These are phyloP conservation scores for Podosphaera fusca DNA, from an alignment of 2,329 filamentous ascomycete genomes.

Conservation along the genomic window DNA sequence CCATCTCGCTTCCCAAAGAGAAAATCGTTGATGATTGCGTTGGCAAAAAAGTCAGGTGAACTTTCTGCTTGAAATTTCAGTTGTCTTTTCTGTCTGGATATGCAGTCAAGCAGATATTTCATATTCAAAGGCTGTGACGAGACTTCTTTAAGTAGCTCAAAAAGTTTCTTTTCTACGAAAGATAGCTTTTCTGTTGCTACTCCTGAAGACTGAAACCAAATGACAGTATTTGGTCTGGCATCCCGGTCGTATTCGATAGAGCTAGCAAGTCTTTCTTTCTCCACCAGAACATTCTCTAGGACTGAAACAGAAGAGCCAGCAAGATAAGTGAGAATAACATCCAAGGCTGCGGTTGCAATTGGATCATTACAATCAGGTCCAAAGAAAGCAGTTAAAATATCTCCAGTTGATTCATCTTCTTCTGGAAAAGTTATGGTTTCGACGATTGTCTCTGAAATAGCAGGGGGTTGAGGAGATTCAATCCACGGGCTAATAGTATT, in stretches of 20 bases:
- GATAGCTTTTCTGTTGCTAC: constrained; percentile 71
- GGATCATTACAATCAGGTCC: constrained; percentile 61
- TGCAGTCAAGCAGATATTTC: constrained; percentile 71
- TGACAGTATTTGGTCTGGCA: constrained; percentile 55
- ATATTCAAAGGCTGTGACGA: constrained; percentile 66
- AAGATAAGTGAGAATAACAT: constrained; percentile 64
- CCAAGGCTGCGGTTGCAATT: constrained; percentile 46
- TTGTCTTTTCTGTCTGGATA: constrained; percentile 58
- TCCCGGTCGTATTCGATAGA: constrained; percentile 63
- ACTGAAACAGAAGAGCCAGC: constrained; percentile 84
- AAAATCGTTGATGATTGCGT: constrained; percentile 75
- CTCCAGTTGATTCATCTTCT: constrained; percentile 82
- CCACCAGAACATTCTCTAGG: constrained; percentile 76
- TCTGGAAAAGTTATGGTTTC: constrained; percentile 81
- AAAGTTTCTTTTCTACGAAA: constrained; percentile 65
- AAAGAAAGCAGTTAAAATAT: constrained; percentile 67
- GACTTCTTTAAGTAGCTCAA: constrained; percentile 62
- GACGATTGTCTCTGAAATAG: constrained; percentile 46
- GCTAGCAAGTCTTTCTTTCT: constrained; percentile 79
- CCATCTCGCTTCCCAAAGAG: constrained; percentile 75
- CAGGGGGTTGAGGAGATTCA: constrained; percentile 57
- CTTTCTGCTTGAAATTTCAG: constrained; percentile 67
- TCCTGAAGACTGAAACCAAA: constrained; percentile 67
- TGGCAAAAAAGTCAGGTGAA: constrained; percentile 58
- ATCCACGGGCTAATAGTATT: constrained; percentile 47